Percentiles rank a stretch among this genome's conserved stretches.
Evolutionary conservation across 2,329 filamentous ascomycete species (phyloP).

Genomic region (Blastomyces emzantsi): DNA sequence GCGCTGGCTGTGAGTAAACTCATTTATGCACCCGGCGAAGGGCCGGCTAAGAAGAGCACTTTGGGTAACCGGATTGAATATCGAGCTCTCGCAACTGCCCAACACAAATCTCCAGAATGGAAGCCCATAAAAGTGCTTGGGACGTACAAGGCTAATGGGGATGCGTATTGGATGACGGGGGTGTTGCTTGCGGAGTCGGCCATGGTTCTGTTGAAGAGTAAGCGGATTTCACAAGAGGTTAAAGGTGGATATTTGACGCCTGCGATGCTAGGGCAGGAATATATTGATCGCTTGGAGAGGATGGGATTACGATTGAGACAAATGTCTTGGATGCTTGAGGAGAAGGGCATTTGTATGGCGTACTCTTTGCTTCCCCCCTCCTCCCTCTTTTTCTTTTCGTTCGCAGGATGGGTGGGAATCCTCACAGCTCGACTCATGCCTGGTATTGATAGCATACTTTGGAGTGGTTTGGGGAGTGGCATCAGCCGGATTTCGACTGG

Average conservation of each 20-base stretch:
- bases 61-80: constrained; percentile 34
- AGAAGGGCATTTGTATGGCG: neutral
- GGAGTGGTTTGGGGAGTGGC: neutral
- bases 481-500: neutral
- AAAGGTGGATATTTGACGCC: constrained; percentile 42
- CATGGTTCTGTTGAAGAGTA: constrained; percentile 35
- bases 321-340: constrained; percentile 27
- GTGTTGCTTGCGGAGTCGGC: constrained; percentile 38
- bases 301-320: constrained; percentile 36
- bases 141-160: constrained; percentile 34
- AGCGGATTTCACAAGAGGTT: constrained; percentile 33
- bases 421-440: neutral
- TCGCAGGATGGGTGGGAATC: neutral
- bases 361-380: too few species aligned
- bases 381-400: neutral
- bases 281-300: constrained; percentile 38
- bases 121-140: constrained; percentile 35
- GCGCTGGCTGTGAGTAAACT: constrained; percentile 43
- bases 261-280: constrained; percentile 40
- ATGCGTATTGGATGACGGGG: constrained; percentile 38
- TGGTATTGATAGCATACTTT: neutral
- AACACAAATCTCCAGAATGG: constrained; percentile 22
- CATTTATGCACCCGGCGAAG: constrained; percentile 44
- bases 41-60: constrained; percentile 38
- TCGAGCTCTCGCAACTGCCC: constrained; percentile 38